Conservation (phyloP, 345 rosid species). For the Barbarea vulgaris region DNA sequence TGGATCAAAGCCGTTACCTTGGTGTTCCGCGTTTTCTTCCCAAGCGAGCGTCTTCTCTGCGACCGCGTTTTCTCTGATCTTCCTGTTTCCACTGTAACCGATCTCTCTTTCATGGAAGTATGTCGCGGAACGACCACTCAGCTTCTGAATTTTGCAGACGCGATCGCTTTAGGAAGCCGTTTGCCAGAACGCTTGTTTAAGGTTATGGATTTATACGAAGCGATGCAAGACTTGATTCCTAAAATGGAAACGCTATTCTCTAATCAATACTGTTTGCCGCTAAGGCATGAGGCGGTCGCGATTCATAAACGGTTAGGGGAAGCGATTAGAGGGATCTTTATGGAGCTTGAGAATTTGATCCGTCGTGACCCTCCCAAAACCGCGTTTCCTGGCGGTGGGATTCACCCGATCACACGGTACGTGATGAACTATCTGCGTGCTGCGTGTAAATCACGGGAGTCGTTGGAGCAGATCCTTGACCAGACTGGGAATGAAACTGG, state of each 20-base stretch:
- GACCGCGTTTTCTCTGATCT: conserved; percentile 81
- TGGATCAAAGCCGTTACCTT: conserved; percentile 82
- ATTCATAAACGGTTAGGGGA: conserved; percentile 81
- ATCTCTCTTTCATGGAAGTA: conserved; percentile 90
- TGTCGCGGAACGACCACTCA: conserved; percentile 76
- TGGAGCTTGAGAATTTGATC: conserved; percentile 91
- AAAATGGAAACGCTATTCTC: conserved; percentile 62
- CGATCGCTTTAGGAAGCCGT: conserved; percentile 72
- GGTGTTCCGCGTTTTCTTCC: conserved; percentile 76
- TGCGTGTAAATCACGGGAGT: conserved; percentile 68
- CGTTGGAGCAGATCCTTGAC: conserved; percentile 75
- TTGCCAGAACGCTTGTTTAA: conserved; percentile 90
- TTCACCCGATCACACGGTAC: conserved; percentile 88
- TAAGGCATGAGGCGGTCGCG: conserved; percentile 65
- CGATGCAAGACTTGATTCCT: conserved; percentile 74
- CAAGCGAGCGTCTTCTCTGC: conserved; percentile 88
- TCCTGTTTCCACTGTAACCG: conserved; percentile 55
- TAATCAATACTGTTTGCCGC: conserved; percentile 62
- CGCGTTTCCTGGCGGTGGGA: conserved; percentile 79
- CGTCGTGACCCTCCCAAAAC: conserved; percentile 83
- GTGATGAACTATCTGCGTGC: conserved; percentile 92
- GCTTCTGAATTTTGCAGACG: conserved; percentile 76
- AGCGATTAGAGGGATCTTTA: conserved; percentile 78
- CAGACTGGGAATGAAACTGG: conserved; percentile 46
- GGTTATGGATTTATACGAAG: conserved; percentile 80